Conservation (phyloP, 352 stramenopile species). For the Blastocystis sp. region DNA sequence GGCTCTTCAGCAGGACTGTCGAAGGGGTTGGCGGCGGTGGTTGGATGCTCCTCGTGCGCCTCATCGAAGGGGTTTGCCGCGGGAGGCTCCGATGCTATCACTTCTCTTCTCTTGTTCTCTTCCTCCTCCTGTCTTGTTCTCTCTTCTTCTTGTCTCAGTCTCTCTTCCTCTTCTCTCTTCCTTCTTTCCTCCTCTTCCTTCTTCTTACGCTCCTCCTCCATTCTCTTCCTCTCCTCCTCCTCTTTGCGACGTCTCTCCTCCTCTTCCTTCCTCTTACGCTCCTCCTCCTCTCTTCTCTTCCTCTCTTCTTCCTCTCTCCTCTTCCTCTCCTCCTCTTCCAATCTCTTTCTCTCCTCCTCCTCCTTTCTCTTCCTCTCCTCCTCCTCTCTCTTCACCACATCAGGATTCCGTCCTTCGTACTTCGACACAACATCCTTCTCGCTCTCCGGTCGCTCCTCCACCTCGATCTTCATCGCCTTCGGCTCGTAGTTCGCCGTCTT, state of each 20-base stretch:
- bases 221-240: constrained; percentile 5
- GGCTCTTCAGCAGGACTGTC: not conserved
- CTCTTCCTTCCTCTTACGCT: constrained; percentile 35
- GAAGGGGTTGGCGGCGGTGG: constrained; percentile 3
- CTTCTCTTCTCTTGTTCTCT: not conserved
- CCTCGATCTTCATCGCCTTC: not conserved
- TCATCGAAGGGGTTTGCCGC: constrained; percentile 13
- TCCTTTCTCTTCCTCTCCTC: constrained; percentile 69
- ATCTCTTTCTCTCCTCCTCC: constrained; percentile 42
- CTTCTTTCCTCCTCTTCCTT: constrained; percentile 38
- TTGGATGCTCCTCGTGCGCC: not conserved
- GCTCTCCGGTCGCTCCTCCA: not conserved
- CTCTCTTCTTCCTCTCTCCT: constrained; percentile 62
- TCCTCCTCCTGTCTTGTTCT: not conserved
- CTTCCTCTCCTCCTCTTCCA: constrained; percentile 64
- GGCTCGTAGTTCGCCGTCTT: constrained; percentile 8
- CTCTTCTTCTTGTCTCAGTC: not conserved
- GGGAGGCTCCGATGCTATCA: not conserved
- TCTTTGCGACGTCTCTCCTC: not conserved
- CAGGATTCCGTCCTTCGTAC: constrained; percentile 28
- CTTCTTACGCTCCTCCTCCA: constrained; percentile 21
- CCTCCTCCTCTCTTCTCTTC: constrained; percentile 49
- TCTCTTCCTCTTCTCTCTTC: constrained; percentile 3
- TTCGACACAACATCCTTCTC: constrained; percentile 16
- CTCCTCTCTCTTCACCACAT: constrained; percentile 74